Evolutionary conservation across 1,284 basidiomycete species (phyloP).

Genomic region (Fistulina hepatica): DNA sequence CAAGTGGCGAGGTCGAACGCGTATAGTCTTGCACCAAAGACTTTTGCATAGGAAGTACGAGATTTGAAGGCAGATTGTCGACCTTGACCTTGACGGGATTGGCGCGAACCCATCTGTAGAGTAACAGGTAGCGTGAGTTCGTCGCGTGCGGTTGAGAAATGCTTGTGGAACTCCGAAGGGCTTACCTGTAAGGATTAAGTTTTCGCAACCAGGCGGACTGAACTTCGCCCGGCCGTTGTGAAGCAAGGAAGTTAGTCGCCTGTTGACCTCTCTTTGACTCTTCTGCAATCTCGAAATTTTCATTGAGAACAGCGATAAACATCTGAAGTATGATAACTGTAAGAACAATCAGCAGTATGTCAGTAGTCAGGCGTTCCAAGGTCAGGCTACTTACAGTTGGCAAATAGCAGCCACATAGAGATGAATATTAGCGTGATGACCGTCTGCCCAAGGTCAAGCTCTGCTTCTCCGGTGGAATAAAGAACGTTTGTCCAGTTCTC

Average conservation of each 20-base stretch:
- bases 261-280: slow-evolving; percentile 83
- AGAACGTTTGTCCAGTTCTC: slow-evolving; percentile 90
- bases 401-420: slow-evolving; percentile 82
- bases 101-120: slow-evolving; percentile 73
- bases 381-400: slow-evolving; percentile 62
- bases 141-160: no score
- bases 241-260: slow-evolving; percentile 55
- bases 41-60: slow-evolving; percentile 71
- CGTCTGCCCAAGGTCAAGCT: slow-evolving; percentile 60
- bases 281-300: slow-evolving; percentile 92
- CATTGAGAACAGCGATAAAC: slow-evolving; percentile 98
- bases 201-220: slow-evolving; percentile 62
- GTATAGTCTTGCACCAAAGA: slow-evolving; percentile 55
- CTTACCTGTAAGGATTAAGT: slow-evolving; percentile 84
- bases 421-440: slow-evolving; percentile 72
- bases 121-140: no score
- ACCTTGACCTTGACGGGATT: slow-evolving; percentile 67
- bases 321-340: slow-evolving; percentile 93
- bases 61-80: slow-evolving; percentile 57
- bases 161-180: no score
- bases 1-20: slow-evolving; percentile 30
- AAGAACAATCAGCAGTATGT: slow-evolving; percentile 9
- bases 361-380: slow-evolving; percentile 2
- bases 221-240: slow-evolving; percentile 40
- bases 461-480: slow-evolving; percentile 60